phyloP scores from a whole-genome alignment of 208 protist genomes.

The Tritrichomonas musculus region DNA sequence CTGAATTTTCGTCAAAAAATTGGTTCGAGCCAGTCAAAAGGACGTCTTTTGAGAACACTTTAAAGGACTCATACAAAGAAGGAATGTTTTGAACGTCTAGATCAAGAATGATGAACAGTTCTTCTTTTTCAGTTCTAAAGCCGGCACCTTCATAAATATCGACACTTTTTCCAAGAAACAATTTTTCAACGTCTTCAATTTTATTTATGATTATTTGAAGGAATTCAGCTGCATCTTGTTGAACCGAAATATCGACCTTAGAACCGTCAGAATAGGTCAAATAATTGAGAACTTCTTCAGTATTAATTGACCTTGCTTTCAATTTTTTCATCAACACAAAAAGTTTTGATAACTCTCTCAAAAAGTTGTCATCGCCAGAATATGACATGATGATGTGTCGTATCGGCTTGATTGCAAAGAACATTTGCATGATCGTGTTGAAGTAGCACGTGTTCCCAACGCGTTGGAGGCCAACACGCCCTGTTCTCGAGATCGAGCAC shows the following conservation, averaged over 20 bases:
- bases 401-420: background rate
- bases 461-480: background rate
- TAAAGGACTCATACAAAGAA: background rate
- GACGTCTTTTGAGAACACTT: background rate
- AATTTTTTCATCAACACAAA: background rate
- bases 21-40: too few relatives aligned
- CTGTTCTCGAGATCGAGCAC: background rate
- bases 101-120: background rate
- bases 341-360: background rate
- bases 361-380: too few relatives aligned
- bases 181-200: too few relatives aligned
- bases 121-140: background rate
- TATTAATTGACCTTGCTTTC: too few relatives aligned
- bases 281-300: background rate
- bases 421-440: background rate
- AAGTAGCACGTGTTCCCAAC: background rate
- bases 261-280: background rate
- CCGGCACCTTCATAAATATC: background rate
- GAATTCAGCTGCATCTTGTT: conserved; percentile 18
- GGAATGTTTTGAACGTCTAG: background rate
- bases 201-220: background rate
- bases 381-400: too few relatives aligned
- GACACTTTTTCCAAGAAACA: background rate
- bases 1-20: background rate
- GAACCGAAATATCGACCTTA: background rate